Conservation (phyloP, 768 basidiomycete species). For the Myochromella boudieri region DNA sequence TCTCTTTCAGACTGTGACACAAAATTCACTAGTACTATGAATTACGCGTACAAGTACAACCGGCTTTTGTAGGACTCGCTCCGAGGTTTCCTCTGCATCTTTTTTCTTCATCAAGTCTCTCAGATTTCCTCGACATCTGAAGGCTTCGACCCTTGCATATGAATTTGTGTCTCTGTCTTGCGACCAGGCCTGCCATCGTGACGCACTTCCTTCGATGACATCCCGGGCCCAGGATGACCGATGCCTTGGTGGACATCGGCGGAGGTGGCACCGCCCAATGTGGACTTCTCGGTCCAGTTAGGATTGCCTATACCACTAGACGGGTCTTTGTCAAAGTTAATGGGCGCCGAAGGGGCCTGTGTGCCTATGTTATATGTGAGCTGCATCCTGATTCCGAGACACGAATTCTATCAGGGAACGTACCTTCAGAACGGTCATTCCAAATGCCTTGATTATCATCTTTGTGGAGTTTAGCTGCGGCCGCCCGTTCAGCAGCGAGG, state of each 20-base stretch:
- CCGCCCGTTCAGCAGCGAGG: conserved; percentile 5
- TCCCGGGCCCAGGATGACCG: background rate
- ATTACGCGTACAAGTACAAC: too few species aligned
- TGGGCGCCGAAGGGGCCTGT: background rate
- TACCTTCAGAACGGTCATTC: background rate
- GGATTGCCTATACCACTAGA: background rate
- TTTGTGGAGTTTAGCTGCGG: background rate
- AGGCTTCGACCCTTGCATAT: background rate
- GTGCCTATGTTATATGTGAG: background rate
- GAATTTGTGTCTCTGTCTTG: background rate
- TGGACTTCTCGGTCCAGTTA: background rate
- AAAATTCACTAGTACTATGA: too few species aligned
- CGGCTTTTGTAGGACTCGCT: too few species aligned
- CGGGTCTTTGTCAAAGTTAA: background rate
- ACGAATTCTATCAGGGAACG: too few species aligned
- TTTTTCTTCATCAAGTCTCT: too few species aligned
- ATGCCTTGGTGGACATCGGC: background rate
- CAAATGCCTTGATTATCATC: background rate
- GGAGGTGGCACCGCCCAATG: conserved; percentile 1
- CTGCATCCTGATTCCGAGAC: background rate
- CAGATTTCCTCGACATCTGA: too few species aligned
- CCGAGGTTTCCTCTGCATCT: too few species aligned
- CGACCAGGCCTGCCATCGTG: conserved; percentile 1
- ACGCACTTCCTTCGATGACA: conserved; percentile 1
- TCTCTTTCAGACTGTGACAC: too few species aligned